Evolutionary conservation across 75 land plant species (phyloP).

Genomic region (Larix kaempferi): DNA sequence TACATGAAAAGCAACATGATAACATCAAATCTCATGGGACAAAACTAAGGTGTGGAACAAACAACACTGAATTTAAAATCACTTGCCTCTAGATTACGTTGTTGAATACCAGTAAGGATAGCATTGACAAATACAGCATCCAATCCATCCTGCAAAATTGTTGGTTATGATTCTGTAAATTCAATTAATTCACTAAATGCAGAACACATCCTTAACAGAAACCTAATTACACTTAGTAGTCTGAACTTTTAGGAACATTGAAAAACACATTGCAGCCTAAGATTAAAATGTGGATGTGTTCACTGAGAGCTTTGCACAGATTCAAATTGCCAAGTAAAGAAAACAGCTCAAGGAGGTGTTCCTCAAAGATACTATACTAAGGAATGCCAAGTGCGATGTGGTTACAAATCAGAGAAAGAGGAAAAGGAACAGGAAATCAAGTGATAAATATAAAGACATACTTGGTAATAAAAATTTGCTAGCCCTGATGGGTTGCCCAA

Average conservation of each 20-base stretch:
- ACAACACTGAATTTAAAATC: neutral
- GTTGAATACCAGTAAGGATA: slow-evolving; percentile 84
- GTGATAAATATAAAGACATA: neutral
- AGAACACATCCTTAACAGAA: neutral
- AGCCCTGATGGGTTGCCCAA: too few species aligned
- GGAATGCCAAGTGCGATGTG: neutral
- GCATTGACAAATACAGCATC: slow-evolving; percentile 97
- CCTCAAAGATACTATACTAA: neutral
- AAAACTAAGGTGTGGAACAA: neutral
- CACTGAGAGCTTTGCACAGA: slow-evolving; percentile 5
- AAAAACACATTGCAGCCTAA: neutral
- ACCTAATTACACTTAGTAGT: too few species aligned
- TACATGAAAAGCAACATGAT: neutral
- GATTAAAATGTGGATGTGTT: neutral
- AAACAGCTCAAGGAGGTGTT: neutral
- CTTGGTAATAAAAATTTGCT: too few species aligned
- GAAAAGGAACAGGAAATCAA: neutral
- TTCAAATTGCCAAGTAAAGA: neutral
- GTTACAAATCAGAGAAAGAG: neutral
- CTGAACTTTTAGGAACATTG: neutral
- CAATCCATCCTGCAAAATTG: slow-evolving; percentile 37
- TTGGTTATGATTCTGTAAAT: slow-evolving; percentile 3
- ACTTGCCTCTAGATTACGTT: slow-evolving; percentile 90
- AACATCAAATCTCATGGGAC: neutral
- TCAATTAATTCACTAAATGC: neutral